Conservation (phyloP, 2,329 filamentous ascomycete genomes). For the Leptodontidium sp. region DNA sequence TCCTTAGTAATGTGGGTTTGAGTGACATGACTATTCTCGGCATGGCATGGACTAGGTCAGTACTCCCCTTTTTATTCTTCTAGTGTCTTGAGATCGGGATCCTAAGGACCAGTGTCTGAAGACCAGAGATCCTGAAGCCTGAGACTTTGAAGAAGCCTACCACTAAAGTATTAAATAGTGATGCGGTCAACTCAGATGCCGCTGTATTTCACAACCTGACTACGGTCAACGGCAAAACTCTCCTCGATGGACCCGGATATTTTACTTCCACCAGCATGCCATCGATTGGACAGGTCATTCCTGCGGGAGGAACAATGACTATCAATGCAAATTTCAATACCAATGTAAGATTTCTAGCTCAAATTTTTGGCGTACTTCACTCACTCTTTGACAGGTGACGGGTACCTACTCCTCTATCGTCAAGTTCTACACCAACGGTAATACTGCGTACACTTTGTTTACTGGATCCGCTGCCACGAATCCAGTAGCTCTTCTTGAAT, state of each 20-base stretch:
- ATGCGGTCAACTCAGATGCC: constrained; percentile 20
- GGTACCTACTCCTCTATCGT: constrained; percentile 26
- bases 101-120: no score
- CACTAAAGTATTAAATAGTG: constrained; percentile 8
- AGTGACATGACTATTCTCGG: constrained; percentile 45
- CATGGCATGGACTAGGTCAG: constrained; percentile 35
- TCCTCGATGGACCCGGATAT: constrained; percentile 22
- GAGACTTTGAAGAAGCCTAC: no score
- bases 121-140: no score
- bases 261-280: constrained; percentile 27
- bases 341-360: constrained; percentile 27
- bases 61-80: no score
- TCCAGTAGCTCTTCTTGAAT: constrained; percentile 24
- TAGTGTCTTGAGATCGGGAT: no score
- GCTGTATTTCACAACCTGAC: constrained; percentile 24
- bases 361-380: background rate
- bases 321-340: constrained; percentile 39
- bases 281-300: constrained; percentile 37
- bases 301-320: constrained; percentile 39
- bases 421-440: constrained; percentile 26
- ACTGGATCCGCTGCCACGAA: constrained; percentile 26
- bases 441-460: constrained; percentile 26
- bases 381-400: constrained; percentile 12
- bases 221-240: constrained; percentile 7
- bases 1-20: constrained; percentile 47